phyloP scores from a whole-genome alignment of 2,329 filamentous ascomycete species.

The Colletotrichum karsti region DNA sequence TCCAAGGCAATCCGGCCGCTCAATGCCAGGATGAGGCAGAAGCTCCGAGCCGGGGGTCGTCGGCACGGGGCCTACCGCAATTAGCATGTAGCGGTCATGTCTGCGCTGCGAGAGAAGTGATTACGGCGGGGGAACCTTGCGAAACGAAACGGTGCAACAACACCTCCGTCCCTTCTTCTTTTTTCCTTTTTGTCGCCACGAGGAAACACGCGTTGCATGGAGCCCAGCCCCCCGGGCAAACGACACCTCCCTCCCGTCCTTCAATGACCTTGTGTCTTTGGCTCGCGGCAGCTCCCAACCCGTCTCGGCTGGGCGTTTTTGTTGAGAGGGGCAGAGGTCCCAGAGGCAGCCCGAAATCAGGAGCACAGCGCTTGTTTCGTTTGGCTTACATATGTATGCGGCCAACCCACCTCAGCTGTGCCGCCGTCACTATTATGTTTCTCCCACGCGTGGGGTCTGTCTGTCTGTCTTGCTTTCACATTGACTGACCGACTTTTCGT shows the following conservation, averaged over 20 bases:
- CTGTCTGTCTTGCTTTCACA: not conserved
- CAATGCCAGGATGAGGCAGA: conserved; percentile 17
- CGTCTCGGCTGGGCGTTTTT: not conserved
- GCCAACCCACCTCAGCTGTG: conserved; percentile 6
- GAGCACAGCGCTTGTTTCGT: not conserved
- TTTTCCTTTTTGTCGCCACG: conserved; percentile 10
- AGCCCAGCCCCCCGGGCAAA: not conserved
- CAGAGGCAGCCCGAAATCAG: not conserved
- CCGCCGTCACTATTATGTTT: conserved; percentile 22
- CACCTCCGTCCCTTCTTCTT: conserved; percentile 4
- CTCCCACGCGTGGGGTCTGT: conserved; percentile 9
- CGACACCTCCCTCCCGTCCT: not conserved
- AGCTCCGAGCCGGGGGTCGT: not conserved
- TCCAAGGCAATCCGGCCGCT: not conserved
- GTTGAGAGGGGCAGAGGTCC: conserved; percentile 3
- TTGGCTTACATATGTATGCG: not conserved
- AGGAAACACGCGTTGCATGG: conserved; percentile 11
- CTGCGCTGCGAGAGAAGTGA: not conserved
- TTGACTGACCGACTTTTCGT: conserved; percentile 25
- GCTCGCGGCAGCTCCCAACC: not conserved
- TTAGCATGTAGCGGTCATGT: not conserved
- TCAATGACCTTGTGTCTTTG: not conserved
- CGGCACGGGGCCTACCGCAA: too few relatives aligned
- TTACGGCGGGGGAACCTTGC: conserved; percentile 1
- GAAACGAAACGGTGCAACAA: conserved; percentile 23